These are phyloP conservation scores for Elsinoe perseae DNA, from an alignment of 2,329 filamentous ascomycete species.

Conservation along the genomic window DNA sequence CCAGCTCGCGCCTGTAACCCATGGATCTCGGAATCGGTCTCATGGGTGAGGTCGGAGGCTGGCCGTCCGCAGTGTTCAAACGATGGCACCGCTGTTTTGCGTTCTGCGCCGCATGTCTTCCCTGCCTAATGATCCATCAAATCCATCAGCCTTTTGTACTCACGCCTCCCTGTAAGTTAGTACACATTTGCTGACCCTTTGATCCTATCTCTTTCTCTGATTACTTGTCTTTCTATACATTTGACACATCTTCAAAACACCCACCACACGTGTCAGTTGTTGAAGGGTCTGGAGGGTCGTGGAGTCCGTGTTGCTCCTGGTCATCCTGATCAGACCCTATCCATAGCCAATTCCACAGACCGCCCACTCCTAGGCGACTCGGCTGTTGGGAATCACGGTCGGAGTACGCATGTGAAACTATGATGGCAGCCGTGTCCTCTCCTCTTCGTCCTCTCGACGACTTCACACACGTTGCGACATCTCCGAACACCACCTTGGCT, in stretches of 20 bases:
- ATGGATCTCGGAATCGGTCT: constrained; percentile 1
- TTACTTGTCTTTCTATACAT: constrained; percentile 6
- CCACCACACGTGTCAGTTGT: not conserved
- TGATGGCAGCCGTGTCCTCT: constrained; percentile 12
- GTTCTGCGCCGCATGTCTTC: not conserved
- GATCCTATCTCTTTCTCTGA: not conserved
- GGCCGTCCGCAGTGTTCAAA: not conserved
- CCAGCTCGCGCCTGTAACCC: constrained; percentile 4
- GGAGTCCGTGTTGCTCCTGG: constrained; percentile 1
- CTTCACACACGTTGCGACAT: constrained; percentile 13
- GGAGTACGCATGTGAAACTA: constrained; percentile 12
- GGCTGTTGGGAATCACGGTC: constrained; percentile 3
- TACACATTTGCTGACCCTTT: not conserved
- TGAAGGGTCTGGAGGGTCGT: constrained; percentile 5
- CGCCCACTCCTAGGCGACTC: not conserved
- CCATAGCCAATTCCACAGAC: not conserved
- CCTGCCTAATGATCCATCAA: constrained; percentile 3
- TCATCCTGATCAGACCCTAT: constrained; percentile 5
- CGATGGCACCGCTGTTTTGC: not conserved
- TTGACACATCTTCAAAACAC: constrained; percentile 1
- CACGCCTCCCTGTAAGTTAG: not conserved
- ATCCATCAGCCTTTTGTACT: constrained; percentile 12
- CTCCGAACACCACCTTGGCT: not conserved
- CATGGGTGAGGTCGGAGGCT: constrained; percentile 6
- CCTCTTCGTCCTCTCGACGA: not conserved